These are phyloP conservation scores for Diaporthe sp. DNA, from an alignment of 2,329 filamentous ascomycete species.

Conservation along the genomic window DNA sequence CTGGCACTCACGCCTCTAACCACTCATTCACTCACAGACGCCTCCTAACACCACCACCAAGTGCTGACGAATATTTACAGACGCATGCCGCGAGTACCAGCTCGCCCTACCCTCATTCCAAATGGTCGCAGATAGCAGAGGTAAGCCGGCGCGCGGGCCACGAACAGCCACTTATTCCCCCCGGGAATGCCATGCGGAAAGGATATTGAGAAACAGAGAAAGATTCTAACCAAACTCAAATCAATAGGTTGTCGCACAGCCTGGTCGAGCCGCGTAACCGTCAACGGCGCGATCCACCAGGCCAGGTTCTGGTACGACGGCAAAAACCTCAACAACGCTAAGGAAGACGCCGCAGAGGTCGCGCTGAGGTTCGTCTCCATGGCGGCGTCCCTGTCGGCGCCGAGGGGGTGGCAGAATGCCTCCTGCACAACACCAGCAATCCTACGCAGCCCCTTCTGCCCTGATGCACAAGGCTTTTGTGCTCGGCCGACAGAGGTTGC, in stretches of 20 bases:
- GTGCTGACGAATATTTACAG: slow-evolving; percentile 41
- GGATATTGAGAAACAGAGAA: background rate
- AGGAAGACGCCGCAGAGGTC: slow-evolving; percentile 90
- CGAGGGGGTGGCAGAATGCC: slow-evolving; percentile 41
- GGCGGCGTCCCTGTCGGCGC: slow-evolving; percentile 51
- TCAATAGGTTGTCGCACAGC: slow-evolving; percentile 86
- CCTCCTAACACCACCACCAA: background rate
- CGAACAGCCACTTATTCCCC: background rate
- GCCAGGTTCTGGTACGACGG: slow-evolving; percentile 94
- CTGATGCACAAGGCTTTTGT: too few species aligned
- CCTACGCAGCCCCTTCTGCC: too few species aligned
- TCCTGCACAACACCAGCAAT: too few species aligned
- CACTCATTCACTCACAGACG: background rate
- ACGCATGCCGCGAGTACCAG: slow-evolving; percentile 44
- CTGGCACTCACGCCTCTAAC: background rate
- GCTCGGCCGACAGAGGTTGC: too few species aligned
- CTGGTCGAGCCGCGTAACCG: slow-evolving; percentile 85
- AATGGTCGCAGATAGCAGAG: slow-evolving; percentile 47
- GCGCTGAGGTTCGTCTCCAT: slow-evolving; percentile 68
- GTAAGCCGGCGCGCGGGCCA: slow-evolving; percentile 40
- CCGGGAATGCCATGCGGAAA: background rate
- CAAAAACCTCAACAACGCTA: slow-evolving; percentile 86
- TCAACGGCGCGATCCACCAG: slow-evolving; percentile 71
- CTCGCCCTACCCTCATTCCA: slow-evolving; percentile 45
- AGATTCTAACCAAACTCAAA: slow-evolving; percentile 8